A percentile compares a stretch with the other conserved stretches of the same genome.
Conservation (phyloP, 2,329 filamentous ascomycete species). For the Penicillium olsonii region DNA sequence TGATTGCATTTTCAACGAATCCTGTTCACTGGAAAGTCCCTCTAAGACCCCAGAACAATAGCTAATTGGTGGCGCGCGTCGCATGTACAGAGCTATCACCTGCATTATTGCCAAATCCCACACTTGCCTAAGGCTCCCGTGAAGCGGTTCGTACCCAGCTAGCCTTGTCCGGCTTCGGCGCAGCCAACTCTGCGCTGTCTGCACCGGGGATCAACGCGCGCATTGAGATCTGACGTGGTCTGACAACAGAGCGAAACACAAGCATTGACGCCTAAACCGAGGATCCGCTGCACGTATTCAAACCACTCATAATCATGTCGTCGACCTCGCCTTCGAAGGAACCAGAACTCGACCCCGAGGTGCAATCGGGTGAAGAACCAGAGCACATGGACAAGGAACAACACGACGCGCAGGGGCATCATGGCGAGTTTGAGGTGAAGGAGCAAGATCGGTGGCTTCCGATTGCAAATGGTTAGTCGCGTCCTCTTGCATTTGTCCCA, state of each 20-base stretch:
- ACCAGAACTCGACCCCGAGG: conserved; percentile 83
- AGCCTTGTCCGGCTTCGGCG: conserved; percentile 27
- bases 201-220: conserved; percentile 28
- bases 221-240: conserved; percentile 48
- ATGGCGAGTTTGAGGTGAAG: conserved; percentile 97
- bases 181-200: conserved; percentile 28
- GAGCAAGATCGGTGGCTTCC: conserved; percentile 99
- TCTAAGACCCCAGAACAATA: conserved; percentile 12
- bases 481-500: conserved; percentile 39
- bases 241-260: conserved; percentile 42
- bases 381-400: conserved; percentile 77
- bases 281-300: conserved; percentile 37
- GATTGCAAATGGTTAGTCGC: conserved; percentile 98
- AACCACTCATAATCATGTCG: conserved; percentile 78
- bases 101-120: conserved; percentile 32
- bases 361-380: conserved; percentile 88
- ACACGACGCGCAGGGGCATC: conserved; percentile 65
- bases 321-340: conserved; percentile 93
- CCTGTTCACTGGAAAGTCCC: conserved; percentile 11
- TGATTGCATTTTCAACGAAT: conserved; percentile 17
- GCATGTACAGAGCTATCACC: conserved; percentile 27
- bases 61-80: conserved; percentile 29
- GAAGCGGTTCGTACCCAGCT: conserved; percentile 44
- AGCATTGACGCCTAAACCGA: conserved; percentile 36
- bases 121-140: conserved; percentile 33